Base-by-base conservation (phyloP, 106 monocot genomes). In the Phalaenopsis aphrodite region DNA sequence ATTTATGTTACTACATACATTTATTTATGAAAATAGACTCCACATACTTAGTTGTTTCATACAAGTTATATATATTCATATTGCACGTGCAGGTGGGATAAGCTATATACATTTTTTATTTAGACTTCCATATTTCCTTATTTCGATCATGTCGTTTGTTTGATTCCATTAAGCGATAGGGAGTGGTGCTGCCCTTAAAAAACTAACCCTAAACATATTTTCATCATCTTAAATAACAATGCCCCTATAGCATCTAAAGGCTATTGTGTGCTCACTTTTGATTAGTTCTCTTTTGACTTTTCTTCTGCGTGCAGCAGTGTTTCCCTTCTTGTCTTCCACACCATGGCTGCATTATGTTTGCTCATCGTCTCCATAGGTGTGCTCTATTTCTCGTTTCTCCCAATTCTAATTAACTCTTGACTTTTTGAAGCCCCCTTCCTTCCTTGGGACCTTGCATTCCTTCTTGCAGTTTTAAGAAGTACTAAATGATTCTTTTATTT, bases 281-380 rank as follows among this genome's bases (percentile, higher is more conserved):
- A 38, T 75, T 18, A 19, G 36, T 75, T 71, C 39, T 72, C 42
- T 21, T 76, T 57, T 72, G 41, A 83, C 56, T 74, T 81, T 75
- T 47, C 46, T 79, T 78, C 24, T n/a, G 2, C 21, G 61, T 45
- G 55, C 75, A 30, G 21, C 57, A 10, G 81, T 81, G 42, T 41
- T 79, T 84, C 77, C 64, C 79, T 84, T 92, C 95, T 90, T 92
- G 90, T 88, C 81, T 89, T 90, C 79, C 85, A 84, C 84, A 87
- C 84, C 85, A 86, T 87, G 81, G 79, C 74, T 84, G 81, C 83
- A 84, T 86, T 90, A 84, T 90, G 85, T 79, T 78, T 79, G 79
- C 79, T 65, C 46, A 47, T 83, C 88, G 91, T 93, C 89, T 89
- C 75, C 80, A 67, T 76, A 81, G 79, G 75, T 81, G 78, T 78